Conservation (phyloP, 2,329 filamentous ascomycete genomes). For the Calonectria honghensis region DNA sequence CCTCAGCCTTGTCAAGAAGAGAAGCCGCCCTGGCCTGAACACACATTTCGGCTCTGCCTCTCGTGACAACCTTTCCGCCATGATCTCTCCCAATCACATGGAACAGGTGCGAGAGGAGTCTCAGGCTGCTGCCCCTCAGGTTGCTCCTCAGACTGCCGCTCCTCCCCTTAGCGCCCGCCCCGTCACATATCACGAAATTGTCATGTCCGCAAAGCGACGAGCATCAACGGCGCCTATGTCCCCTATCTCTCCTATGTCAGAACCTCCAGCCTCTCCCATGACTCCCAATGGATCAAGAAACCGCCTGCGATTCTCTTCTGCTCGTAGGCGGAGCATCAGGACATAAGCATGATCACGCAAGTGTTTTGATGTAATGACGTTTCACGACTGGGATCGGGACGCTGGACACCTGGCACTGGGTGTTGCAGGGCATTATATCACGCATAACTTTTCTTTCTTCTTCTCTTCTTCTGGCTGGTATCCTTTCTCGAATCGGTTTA, state of each 20-base stretch:
- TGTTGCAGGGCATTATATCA: constrained; percentile 41
- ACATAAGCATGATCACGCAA: constrained; percentile 49
- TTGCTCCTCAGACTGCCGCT: background rate
- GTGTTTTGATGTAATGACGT: constrained; percentile 46
- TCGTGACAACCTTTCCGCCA: constrained; percentile 58
- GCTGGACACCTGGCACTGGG: constrained; percentile 41
- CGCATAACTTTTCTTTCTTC: constrained; percentile 44
- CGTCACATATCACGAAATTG: constrained; percentile 69
- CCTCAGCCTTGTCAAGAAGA: constrained; percentile 73
- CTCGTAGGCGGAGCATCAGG: constrained; percentile 64
- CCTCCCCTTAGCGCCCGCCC: constrained; percentile 52
- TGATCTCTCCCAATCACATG: constrained; percentile 55
- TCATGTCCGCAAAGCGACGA: constrained; percentile 65
- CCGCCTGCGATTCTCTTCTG: constrained; percentile 52
- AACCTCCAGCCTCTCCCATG: constrained; percentile 51
- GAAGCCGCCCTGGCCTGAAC: constrained; percentile 70
- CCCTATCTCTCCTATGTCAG: constrained; percentile 55
- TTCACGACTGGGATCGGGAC: constrained; percentile 50
- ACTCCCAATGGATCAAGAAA: constrained; percentile 53
- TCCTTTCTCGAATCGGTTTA: constrained; percentile 30
- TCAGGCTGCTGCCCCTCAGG: constrained; percentile 27
- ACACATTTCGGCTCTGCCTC: constrained; percentile 59
- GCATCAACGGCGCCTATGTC: constrained; percentile 54
- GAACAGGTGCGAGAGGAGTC: constrained; percentile 60
- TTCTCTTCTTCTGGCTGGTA: constrained; percentile 43